Evolutionary conservation across 306 rosid genomes (phyloP).

Genomic region (Fragaria nilgerrensis): DNA sequence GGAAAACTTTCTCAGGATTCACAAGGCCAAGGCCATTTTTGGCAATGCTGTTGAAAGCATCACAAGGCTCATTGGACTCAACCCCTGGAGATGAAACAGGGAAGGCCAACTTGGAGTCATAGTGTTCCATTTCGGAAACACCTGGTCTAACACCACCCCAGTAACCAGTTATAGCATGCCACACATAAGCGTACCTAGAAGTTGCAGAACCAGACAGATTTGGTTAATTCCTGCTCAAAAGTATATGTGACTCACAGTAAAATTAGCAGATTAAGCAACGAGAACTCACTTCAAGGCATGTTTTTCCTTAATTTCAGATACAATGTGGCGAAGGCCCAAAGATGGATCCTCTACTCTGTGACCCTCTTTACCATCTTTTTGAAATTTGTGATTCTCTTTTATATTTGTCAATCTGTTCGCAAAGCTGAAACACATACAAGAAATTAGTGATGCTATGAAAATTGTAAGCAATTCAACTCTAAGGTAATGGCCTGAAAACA

Average conservation of each 20-base stretch:
- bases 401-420: slow-evolving; percentile 71
- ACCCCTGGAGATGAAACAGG: slow-evolving; percentile 81
- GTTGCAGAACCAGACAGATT: slow-evolving; percentile 9
- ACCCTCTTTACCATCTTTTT: slow-evolving; percentile 79
- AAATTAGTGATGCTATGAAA: background rate
- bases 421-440: slow-evolving; percentile 47
- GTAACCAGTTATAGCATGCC: slow-evolving; percentile 93
- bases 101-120: slow-evolving; percentile 59
- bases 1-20: slow-evolving; percentile 70
- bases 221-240: slow-evolving; percentile 2
- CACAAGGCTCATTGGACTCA: slow-evolving; percentile 60
- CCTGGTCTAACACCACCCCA: slow-evolving; percentile 93
- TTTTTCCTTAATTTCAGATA: slow-evolving; percentile 50
- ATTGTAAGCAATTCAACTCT: background rate
- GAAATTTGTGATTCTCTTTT: slow-evolving; percentile 83
- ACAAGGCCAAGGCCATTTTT: slow-evolving; percentile 87
- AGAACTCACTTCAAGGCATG: slow-evolving; percentile 51
- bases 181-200: slow-evolving; percentile 67
- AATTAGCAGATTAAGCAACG: background rate
- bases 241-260: background rate
- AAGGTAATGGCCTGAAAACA: background rate
- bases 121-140: slow-evolving; percentile 64
- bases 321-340: slow-evolving; percentile 63
- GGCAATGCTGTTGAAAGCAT: slow-evolving; percentile 49
- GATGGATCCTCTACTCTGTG: slow-evolving; percentile 59